Percentiles rank a stretch among this genome's conserved stretches.
Evolutionary conservation across 306 rosid species (phyloP).

Genomic region (Cucumis sativus): Cucumber_9930_V3 NC_026661.2:14446501-14447000

Average conservation of each 20-base stretch:
- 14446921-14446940: not conserved
- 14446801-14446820: not conserved
- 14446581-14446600: conserved; percentile 71
- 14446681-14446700: conserved; percentile 26
- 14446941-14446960: not conserved
- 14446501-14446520: conserved; percentile 68
- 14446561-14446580: conserved; percentile 84
- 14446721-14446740: not conserved
- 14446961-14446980: not conserved
- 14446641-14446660: conserved; percentile 19
- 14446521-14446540: conserved; percentile 69
- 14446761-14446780: not conserved
- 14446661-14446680: conserved; percentile 16
- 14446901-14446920: not conserved
- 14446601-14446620: conserved; percentile 55
- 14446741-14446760: not conserved
- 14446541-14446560: conserved; percentile 53
- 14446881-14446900: not conserved
- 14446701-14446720: not conserved
- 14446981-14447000: not conserved
- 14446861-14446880: not conserved
- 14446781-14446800: not conserved
- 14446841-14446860: conserved; percentile 2
- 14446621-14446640: conserved; percentile 28
- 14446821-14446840: not conserved